Evolutionary conservation across 2,329 filamentous ascomycete genomes (phyloP).

Genomic region (Claviceps sp.): DNA sequence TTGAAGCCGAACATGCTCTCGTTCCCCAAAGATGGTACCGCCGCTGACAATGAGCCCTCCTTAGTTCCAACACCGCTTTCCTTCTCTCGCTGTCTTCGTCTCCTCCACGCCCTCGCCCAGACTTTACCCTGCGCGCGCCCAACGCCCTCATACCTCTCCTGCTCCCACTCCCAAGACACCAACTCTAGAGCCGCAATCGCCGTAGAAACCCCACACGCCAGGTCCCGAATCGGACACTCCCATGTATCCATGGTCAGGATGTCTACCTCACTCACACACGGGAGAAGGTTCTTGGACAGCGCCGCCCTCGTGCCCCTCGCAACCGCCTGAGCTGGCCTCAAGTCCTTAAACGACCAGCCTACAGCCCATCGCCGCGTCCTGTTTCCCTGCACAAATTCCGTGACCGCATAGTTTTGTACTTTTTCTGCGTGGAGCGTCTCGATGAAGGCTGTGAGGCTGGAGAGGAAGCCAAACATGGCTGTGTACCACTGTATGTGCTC

Average conservation of each 20-base stretch:
- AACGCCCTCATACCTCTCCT: constrained; percentile 36
- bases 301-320: constrained; percentile 30
- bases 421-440: constrained; percentile 40
- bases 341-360: constrained; percentile 68
- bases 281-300: constrained; percentile 27
- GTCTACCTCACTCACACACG: constrained; percentile 25
- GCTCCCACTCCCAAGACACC: constrained; percentile 49
- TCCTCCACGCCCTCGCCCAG: constrained; percentile 62
- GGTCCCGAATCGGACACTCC: constrained; percentile 23
- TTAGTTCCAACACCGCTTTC: constrained; percentile 13
- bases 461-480: constrained; percentile 74
- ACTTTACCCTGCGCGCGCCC: constrained; percentile 58
- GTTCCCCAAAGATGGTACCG: constrained; percentile 14
- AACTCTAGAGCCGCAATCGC: constrained; percentile 45
- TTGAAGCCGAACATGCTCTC: constrained; percentile 40
- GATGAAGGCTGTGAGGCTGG: constrained; percentile 51
- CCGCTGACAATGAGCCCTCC: not conserved
- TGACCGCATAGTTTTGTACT: constrained; percentile 70
- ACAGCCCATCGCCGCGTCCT: constrained; percentile 78
- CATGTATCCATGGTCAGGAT: constrained; percentile 31
- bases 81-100: constrained; percentile 43
- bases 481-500: constrained; percentile 73
- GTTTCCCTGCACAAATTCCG: constrained; percentile 62
- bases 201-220: constrained; percentile 24
- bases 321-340: constrained; percentile 43